Evolutionary conservation across 257 asterid species (phyloP).

Genomic region (Verbena officinalis): DNA sequence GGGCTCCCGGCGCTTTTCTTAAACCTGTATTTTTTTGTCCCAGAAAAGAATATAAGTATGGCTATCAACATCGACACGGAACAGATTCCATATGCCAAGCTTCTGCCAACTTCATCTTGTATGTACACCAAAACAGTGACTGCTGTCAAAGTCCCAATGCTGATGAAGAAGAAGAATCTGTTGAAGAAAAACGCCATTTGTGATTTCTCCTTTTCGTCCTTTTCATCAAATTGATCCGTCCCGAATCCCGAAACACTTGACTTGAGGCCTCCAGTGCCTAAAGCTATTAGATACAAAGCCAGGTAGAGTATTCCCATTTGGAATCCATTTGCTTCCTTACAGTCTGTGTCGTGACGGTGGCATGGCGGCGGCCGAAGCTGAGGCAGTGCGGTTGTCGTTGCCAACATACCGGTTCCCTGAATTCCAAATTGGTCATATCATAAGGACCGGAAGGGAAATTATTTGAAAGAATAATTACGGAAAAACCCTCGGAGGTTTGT

Average conservation of each 20-base stretch:
- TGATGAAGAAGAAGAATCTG: slow-evolving; percentile 91
- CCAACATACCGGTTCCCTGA: slow-evolving; percentile 81
- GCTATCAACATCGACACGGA: slow-evolving; percentile 62
- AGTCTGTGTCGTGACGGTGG: slow-evolving; percentile 30
- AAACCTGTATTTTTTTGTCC: slow-evolving; percentile 66
- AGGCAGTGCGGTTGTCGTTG: slow-evolving; percentile 60
- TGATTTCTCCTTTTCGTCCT: slow-evolving; percentile 73
- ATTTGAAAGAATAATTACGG: too few relatives aligned
- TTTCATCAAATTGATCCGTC: slow-evolving; percentile 87
- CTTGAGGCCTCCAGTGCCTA: slow-evolving; percentile 95
- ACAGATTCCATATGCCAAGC: slow-evolving; percentile 80
- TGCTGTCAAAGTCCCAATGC: slow-evolving; percentile 78
- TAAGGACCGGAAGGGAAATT: too few relatives aligned
- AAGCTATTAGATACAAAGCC: slow-evolving; percentile 74
- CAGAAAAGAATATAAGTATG: slow-evolving; percentile 55
- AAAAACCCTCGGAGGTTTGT: too few relatives aligned
- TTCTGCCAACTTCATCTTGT: slow-evolving; percentile 76
- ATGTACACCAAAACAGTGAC: slow-evolving; percentile 88
- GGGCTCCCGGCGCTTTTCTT: slow-evolving; percentile 83
- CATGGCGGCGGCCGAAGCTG: slow-evolving; percentile 80
- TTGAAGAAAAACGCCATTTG: slow-evolving; percentile 86
- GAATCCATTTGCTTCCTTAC: slow-evolving; percentile 64
- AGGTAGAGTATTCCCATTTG: slow-evolving; percentile 79
- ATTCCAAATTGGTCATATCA: background rate
- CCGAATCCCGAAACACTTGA: slow-evolving; percentile 94